Evolutionary conservation across 2,329 filamentous ascomycete genomes (phyloP), one percentile per base, ranked within the genome.

Genomic region (Verruconis gallopava): DNA sequence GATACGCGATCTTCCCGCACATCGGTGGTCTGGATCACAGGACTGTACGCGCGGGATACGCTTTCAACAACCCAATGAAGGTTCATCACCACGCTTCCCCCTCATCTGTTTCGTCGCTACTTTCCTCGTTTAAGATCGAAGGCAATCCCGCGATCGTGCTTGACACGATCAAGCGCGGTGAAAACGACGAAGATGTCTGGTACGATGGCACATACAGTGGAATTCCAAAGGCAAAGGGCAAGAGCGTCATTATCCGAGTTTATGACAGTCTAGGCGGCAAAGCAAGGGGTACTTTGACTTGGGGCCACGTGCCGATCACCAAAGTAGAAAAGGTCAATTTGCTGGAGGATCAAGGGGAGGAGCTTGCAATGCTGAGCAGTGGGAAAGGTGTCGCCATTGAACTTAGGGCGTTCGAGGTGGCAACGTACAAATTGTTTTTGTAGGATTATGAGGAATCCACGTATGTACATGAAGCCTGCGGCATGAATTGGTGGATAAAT

Each of bases 1-100:
- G 82, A 47, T 96, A 89, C 73, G 88, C 85, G 17, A 86, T 96
- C 50, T 69, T 95, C 50, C 89, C 89, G 2, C 89, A 96, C 59
- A 58, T 71, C 18, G 88, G 86, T 2, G 61, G 69, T 1, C 69
- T 96, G 3, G 76, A 80, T 36, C 66, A 78, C 28, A 69, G 72
- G 14, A 94, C 86, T 1, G 75, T 96, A 35, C 78, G 80, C 45
- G 83, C 86, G 11, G 89, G 82, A 0, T 88, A 81, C 58, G 83
- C 89, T 50, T 93, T 96, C 69, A 95, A 96, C 62, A 84, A 81
- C 50, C 85, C 86, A 0, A 64, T 93, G 48, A 69, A 69, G 40
- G 57, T 80, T 9, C 62, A 76, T 37, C 60, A 63, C 6, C 52
- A 59, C 38, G 46, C 56, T 1, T 42, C 50, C 2, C 28, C 62